These are phyloP conservation scores for Nowakowskiella sp. DNA, from an alignment of 192 early-diverging fungal species.

Conservation along the genomic window DNA sequence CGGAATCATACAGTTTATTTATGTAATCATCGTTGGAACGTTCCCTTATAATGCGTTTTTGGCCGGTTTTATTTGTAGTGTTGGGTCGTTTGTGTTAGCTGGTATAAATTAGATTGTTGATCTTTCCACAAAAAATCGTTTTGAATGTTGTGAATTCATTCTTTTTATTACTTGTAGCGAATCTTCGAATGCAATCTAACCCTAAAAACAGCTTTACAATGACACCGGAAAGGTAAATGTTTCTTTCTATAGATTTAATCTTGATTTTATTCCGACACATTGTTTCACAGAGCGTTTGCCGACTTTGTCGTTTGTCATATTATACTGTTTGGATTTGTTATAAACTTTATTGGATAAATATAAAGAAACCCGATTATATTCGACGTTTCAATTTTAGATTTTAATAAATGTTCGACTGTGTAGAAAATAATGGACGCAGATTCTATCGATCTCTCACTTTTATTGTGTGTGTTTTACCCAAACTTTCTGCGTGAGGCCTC, in stretches of 20 bases:
- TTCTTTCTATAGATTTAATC: neutral
- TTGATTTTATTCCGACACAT: neutral
- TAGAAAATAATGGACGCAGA: no score
- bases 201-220: conserved; percentile 67
- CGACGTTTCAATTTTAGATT: no score
- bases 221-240: conserved; percentile 65
- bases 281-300: conserved; percentile 68
- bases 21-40: conserved; percentile 78
- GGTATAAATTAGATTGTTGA: conserved; percentile 36
- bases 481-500: no score
- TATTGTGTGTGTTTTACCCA: no score
- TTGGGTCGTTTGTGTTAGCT: conserved; percentile 86
- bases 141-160: conserved; percentile 1
- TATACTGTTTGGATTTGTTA: conserved; percentile 80
- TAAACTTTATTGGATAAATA: conserved; percentile 85
- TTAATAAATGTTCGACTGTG: no score
- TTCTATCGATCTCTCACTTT: no score
- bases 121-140: neutral
- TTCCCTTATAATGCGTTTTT: conserved; percentile 98
- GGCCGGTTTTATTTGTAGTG: conserved; percentile 85
- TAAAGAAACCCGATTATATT: neutral
- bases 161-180: conserved; percentile 42
- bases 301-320: conserved; percentile 85
- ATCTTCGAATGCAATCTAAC: conserved; percentile 91
- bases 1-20: conserved; percentile 87